phyloP scores from a whole-genome alignment of 108 stramenopile genomes.

The Fragilariopsis cylindrus region DNA sequence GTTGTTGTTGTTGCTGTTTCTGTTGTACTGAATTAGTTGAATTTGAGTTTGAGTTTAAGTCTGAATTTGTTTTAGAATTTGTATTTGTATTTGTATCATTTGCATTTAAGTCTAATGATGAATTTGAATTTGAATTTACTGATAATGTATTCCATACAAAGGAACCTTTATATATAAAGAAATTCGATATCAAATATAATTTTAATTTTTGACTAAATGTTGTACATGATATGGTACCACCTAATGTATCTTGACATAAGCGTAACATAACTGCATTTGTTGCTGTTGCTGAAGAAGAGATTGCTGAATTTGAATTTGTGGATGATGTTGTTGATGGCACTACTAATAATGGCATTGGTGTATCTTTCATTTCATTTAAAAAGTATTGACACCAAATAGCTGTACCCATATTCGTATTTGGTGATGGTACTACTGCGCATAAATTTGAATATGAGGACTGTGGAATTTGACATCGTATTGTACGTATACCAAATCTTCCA shows the following conservation, averaged over 20 bases:
- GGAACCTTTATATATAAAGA: not conserved
- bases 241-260: too few relatives aligned
- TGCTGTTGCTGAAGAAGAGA: not conserved
- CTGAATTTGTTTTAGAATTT: not conserved
- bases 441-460: not conserved
- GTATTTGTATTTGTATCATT: not conserved
- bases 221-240: not conserved
- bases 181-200: not conserved
- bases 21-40: not conserved
- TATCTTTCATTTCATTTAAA: not conserved
- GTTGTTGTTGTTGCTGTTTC: not conserved
- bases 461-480: not conserved
- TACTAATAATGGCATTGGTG: constrained; percentile 1
- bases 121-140: not conserved
- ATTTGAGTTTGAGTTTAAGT: not conserved
- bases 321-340: not conserved
- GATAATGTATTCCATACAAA: constrained; percentile 9
- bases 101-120: not conserved
- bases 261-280: too few relatives aligned
- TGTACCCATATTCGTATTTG: not conserved
- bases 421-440: not conserved
- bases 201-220: not conserved
- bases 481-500: constrained; percentile 1
- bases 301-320: not conserved
- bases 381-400: constrained; percentile 7